Evolutionary conservation across 2,329 filamentous ascomycete species (phyloP), one percentile per base, ranked within the genome.

Genomic region (Pyricularia pennisetigena): DNA sequence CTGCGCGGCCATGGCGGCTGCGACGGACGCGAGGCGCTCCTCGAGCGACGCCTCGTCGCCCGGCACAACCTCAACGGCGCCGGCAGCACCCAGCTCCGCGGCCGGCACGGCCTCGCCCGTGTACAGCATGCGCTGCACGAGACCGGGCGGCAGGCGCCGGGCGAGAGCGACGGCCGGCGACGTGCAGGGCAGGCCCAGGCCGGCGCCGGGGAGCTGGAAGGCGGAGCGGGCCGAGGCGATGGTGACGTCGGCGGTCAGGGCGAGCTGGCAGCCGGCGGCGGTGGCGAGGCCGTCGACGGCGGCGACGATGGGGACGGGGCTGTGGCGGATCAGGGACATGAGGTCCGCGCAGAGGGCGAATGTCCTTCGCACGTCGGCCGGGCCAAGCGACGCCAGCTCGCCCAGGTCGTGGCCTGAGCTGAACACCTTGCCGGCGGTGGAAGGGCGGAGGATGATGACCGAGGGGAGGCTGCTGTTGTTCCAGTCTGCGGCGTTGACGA

Each of bases 231-330:
- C 12, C 67, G 71, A 68, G 8, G 75, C 73, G 41, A 77, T 70
- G 14, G 74, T 72, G 12, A 75, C 64, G 69, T 78, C 77, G 1
- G 75, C 71, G 2, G 73, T 71, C 61, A 78, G 69, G 41, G 76
- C 76, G 23, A 78, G 74, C 72, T 78, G 76, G 65, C 73, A 73
- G 4, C 76, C 76, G 0, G 76, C 75, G 1, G 74, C 76, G 26
- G 75, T 73, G 9, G 76, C 76, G 20, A 75, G 71, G 2, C 76
- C 76, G 26, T 76, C 72, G 54, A 78, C 69, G n/a, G 73, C 72
- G 24, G 71, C 73, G 23, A 78, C 70, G 5, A 78, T 71, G 20
- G 74, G 71, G 4, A 72, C 74, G 0, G 77, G 76, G 32, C 74
- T 77, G 65, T 68, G 73, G 3, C 76, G 73, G 62, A 78, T 72